Conservation (phyloP, 768 basidiomycete genomes). For the Russula sp. region DNA sequence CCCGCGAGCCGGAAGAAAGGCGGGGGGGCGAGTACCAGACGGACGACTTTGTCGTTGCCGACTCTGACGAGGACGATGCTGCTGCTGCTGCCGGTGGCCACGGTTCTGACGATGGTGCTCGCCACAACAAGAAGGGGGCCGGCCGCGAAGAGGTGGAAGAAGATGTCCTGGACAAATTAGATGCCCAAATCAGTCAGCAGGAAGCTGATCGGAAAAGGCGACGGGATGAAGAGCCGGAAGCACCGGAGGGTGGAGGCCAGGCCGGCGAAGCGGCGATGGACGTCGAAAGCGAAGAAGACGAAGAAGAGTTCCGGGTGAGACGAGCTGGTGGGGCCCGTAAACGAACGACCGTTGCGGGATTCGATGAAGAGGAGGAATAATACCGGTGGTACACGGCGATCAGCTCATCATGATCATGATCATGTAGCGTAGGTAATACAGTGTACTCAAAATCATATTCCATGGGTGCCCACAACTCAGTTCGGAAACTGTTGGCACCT, state of each 20-base stretch:
- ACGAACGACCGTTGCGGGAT: slow-evolving; percentile 42
- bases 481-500: neutral
- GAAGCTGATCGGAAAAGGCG: slow-evolving; percentile 46
- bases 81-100: neutral
- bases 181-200: slow-evolving; percentile 52
- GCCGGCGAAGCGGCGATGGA: slow-evolving; percentile 49
- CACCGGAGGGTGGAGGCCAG: slow-evolving; percentile 27
- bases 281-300: slow-evolving; percentile 63
- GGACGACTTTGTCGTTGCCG: slow-evolving; percentile 80
- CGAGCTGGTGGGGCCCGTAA: slow-evolving; percentile 47
- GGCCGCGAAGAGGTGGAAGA: slow-evolving; percentile 37
- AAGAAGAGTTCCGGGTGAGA: slow-evolving; percentile 62
- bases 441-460: slow-evolving; percentile 8
- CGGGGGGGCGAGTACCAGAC: slow-evolving; percentile 68
- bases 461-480: neutral
- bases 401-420: neutral
- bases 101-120: slow-evolving; percentile 13
- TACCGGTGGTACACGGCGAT: neutral
- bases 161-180: slow-evolving; percentile 65
- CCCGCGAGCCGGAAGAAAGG: slow-evolving; percentile 36
- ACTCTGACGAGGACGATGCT: slow-evolving; percentile 57
- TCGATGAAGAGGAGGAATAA: slow-evolving; percentile 59
- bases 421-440: neutral
- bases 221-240: slow-evolving; percentile 23
- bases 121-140: slow-evolving; percentile 27